A percentile compares a stretch with the other conserved stretches of the same genome.
Conservation (phyloP, 495 filamentous ascomycete genomes). For the Daldinia vernicosa region DNA sequence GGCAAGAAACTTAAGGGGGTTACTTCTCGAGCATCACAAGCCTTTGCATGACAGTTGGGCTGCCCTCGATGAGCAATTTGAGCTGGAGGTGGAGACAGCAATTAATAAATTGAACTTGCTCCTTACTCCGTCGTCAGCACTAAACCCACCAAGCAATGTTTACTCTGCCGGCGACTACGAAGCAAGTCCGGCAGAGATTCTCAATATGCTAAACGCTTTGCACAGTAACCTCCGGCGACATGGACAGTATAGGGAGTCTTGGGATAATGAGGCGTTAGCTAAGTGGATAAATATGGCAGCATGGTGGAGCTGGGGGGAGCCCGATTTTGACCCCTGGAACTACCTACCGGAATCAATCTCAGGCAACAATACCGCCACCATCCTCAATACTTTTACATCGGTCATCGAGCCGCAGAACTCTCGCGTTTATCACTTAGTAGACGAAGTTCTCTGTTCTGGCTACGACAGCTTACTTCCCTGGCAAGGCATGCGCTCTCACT, state of each 20-base stretch:
- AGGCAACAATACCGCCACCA: not conserved
- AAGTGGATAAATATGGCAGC: conserved; percentile 8
- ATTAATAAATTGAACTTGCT: not conserved
- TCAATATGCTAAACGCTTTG: not conserved
- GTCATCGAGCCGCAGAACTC: not conserved
- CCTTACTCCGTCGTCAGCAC: not conserved
- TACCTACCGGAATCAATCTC: not conserved
- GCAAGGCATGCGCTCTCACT: conserved; percentile 13
- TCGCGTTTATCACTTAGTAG: not conserved
- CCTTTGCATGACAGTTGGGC: not conserved
- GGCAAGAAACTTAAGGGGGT: not conserved
- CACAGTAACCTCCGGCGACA: not conserved
- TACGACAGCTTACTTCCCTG: not conserved
- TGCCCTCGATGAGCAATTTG: not conserved
- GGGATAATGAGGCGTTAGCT: not conserved
- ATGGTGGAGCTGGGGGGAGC: conserved; percentile 13
- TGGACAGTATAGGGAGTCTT: not conserved
- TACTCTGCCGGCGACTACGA: not conserved
- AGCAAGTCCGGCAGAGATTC: not conserved
- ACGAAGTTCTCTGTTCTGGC: conserved; percentile 6
- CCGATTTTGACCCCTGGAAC: not conserved
- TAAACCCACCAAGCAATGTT: not conserved
- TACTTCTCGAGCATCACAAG: not conserved
- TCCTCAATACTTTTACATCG: not conserved
- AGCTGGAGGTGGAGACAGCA: not conserved